Conservation (phyloP, 305 asterid genomes). For the Ilex paraguariensis region DNA sequence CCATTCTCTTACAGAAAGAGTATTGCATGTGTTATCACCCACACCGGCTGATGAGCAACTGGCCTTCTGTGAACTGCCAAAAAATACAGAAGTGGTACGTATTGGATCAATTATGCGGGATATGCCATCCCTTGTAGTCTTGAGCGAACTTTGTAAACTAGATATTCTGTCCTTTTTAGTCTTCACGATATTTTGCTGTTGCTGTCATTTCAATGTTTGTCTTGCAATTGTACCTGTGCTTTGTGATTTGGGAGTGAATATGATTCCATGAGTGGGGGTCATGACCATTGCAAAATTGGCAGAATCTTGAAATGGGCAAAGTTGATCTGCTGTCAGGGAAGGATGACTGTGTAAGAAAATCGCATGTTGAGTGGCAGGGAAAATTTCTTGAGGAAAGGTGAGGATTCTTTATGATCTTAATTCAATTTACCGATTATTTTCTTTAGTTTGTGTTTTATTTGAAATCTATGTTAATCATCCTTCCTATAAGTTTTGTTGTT, state of each 20-base stretch:
- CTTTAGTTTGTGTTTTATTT: neutral
- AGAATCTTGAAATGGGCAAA: slow-evolving; percentile 40
- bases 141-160: neutral
- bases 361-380: slow-evolving; percentile 39
- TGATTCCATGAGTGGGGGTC: neutral
- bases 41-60: slow-evolving; percentile 19
- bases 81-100: slow-evolving; percentile 22
- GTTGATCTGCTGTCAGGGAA: slow-evolving; percentile 20
- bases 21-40: slow-evolving; percentile 25
- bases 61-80: slow-evolving; percentile 23
- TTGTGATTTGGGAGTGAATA: neutral
- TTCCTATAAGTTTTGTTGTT: neutral
- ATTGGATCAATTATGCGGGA: slow-evolving; percentile 17
- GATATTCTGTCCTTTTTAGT: neutral
- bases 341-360: slow-evolving; percentile 26
- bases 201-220: neutral
- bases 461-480: too few species aligned
- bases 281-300: slow-evolving; percentile 22
- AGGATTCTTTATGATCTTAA: slow-evolving; percentile 18
- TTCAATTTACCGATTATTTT: slow-evolving; percentile 13
- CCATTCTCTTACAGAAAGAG: slow-evolving; percentile 13
- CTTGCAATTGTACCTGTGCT: neutral
- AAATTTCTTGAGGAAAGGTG: slow-evolving; percentile 65
- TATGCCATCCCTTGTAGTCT: neutral
- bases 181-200: neutral